A percentile compares a stretch with the other conserved stretches of the same genome.
phyloP scores from a whole-genome alignment of 371 early-diverging fungal species.

The Mortierella sp. region DNA sequence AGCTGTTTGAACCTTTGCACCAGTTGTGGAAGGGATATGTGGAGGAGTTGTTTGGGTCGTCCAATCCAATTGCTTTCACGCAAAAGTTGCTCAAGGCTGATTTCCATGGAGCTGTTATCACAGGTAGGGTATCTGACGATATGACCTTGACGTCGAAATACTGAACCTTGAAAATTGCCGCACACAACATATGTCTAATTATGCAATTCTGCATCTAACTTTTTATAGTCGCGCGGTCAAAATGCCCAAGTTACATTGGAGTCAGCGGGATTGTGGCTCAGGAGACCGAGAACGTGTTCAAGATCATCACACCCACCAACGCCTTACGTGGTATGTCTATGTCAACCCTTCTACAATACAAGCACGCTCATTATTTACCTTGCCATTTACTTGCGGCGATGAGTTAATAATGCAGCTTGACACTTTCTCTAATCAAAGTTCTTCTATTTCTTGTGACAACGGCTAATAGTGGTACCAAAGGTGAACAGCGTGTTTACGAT shows the following conservation, averaged over 20 bases:
- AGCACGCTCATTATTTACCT: not conserved
- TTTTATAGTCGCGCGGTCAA: conserved; percentile 79
- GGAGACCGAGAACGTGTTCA: conserved; percentile 91
- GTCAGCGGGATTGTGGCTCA: conserved; percentile 87
- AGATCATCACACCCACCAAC: conserved; percentile 82
- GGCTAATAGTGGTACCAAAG: conserved; percentile 80
- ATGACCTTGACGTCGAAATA: not conserved
- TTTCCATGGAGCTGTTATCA: conserved; percentile 86
- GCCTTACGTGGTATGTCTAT: conserved; percentile 67
- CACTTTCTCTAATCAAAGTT: not conserved
- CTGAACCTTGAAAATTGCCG: too few relatives aligned
- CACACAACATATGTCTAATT: not conserved
- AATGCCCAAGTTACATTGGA: conserved; percentile 85
- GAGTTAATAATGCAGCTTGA: too few relatives aligned
- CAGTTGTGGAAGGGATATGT: conserved; percentile 89
- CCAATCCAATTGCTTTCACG: conserved; percentile 59
- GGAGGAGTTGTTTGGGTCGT: conserved; percentile 66
- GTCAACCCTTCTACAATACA: not conserved
- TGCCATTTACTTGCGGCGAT: too few relatives aligned
- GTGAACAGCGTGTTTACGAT: conserved; percentile 80
- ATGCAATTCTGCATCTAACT: not conserved
- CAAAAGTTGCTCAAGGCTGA: conserved; percentile 88
- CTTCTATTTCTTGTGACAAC: not conserved
- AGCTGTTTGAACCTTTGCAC: conserved; percentile 81
- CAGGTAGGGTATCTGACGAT: conserved; percentile 64